A percentile compares a stretch with the other conserved stretches of the same genome.
phyloP scores from a whole-genome alignment of 225 moss, liverwort and hornwort genomes.

The Bryoerythrophyllum caledonicum region DNA sequence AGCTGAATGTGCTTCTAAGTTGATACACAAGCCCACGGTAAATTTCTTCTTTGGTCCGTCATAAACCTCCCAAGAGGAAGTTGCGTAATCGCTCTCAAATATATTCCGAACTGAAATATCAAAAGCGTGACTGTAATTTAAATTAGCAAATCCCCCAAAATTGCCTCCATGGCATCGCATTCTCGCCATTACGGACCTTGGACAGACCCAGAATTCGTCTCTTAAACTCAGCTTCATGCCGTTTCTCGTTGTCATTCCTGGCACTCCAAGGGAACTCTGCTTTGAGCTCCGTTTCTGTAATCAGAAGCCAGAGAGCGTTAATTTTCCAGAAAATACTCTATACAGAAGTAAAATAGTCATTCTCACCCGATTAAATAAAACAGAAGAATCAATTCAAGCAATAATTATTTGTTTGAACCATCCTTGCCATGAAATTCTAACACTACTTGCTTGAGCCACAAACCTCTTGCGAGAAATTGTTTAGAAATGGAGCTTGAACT shows the following conservation, averaged over 20 bases:
- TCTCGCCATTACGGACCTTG: conserved; percentile 40
- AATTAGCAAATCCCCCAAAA: background rate
- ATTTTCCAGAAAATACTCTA: background rate
- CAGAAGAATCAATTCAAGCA: background rate
- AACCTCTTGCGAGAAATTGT: background rate
- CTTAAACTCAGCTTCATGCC: conserved; percentile 56
- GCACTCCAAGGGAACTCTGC: conserved; percentile 53
- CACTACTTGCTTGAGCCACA: background rate
- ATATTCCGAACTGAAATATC: background rate
- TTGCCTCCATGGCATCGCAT: background rate
- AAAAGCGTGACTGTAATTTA: conserved; percentile 3
- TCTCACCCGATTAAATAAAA: background rate
- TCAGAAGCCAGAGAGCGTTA: background rate
- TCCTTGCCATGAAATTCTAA: background rate
- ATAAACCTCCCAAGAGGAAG: background rate
- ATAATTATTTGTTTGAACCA: background rate
- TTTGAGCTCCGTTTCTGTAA: conserved; percentile 43
- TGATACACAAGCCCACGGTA: background rate
- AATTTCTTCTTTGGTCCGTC: background rate
- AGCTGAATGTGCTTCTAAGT: background rate
- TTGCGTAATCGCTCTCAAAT: background rate
- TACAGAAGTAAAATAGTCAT: background rate
- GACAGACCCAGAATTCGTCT: conserved; percentile 61
- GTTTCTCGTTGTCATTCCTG: conserved; percentile 49
- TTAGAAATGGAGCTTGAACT: background rate